Evolutionary conservation across 257 asterid genomes (phyloP), one percentile per base, ranked within the genome.

Genomic region (Verbena officinalis): DNA sequence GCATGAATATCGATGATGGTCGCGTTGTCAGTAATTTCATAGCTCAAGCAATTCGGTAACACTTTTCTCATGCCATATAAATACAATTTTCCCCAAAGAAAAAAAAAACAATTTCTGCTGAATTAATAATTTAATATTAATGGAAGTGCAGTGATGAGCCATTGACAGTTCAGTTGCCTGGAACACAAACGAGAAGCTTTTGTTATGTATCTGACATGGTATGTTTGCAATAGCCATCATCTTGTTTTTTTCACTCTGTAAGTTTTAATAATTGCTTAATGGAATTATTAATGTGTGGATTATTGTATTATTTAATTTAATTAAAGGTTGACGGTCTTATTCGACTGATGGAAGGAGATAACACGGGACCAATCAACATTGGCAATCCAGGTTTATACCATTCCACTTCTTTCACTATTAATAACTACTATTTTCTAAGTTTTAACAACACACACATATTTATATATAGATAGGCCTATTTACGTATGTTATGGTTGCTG

Each of bases 1-100:
- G 98, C 10, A 92, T 92, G 98, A 89, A 87, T 68, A 92, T 92
- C 38, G 98, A 92, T 17, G 98, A 92, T 72, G 97, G 97, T 31
- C 96, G 97, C 8, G 98, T 92, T 45, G 98, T 91, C 67, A 91
- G 97, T 71, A 91, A 91, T 70, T 91, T 91, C 83, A 82, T 91
- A 21, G 98, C 96, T 58, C 98, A 91, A 73, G 98, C 95, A 17
- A 75, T 86, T 60, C 88, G 98, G 98, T 91, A 79, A 63, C 68
- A 27, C 5, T 27, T 10, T 60, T 55, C 68, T 40, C 11, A 14
- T 61, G 14, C 44, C 33, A 59, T 54, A 27, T 12, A 15, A 42
- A 27, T 27, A 2, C 16, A 5, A 14, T 44, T 21, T 42, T 42
- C 15, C 4, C 46, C 12, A 36, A 36, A 36, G 40, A 36, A 36